A percentile compares a stretch with the other conserved stretches of the same genome.
These are phyloP conservation scores for Trichoderma asperelloides DNA, from an alignment of 495 filamentous ascomycete genomes.

Conservation along the genomic window DNA sequence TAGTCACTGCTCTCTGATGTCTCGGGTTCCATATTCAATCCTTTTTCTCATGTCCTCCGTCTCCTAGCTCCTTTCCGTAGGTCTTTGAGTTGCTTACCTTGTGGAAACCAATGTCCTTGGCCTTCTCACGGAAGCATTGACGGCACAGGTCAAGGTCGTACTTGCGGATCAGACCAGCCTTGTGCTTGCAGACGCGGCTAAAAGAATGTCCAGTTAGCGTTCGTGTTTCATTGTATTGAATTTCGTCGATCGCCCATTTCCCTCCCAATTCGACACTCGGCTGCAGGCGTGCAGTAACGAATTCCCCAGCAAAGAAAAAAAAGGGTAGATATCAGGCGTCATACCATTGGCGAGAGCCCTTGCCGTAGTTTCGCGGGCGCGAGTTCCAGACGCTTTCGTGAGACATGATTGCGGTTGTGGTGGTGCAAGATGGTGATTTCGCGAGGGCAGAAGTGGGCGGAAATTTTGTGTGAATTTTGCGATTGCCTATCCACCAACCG, in stretches of 20 bases:
- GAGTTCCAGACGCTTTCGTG: slow-evolving; percentile 99
- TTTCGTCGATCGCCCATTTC: slow-evolving; percentile 14
- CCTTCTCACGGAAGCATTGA: slow-evolving; percentile 99
- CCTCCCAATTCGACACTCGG: neutral
- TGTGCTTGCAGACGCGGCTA: slow-evolving; percentile 93
- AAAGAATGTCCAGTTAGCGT: slow-evolving; percentile 13
- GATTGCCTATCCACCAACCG: slow-evolving; percentile 1
- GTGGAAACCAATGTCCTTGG: slow-evolving; percentile 88
- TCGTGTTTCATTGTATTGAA: neutral
- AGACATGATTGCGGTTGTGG: slow-evolving; percentile 61
- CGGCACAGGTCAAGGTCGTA: slow-evolving; percentile 99
- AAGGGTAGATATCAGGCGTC: slow-evolving; percentile 17
- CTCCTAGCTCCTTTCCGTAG: neutral
- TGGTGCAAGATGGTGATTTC: slow-evolving; percentile 9
- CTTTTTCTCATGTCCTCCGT: neutral
- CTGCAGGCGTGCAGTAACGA: neutral
- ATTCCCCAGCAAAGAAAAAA: neutral
- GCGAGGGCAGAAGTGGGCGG: slow-evolving; percentile 8
- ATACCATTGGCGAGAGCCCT: slow-evolving; percentile 86
- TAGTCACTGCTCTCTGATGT: neutral
- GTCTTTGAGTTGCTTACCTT: slow-evolving; percentile 54
- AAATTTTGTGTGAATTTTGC: slow-evolving; percentile 14
- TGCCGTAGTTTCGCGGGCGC: slow-evolving; percentile 91
- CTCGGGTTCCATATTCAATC: neutral
- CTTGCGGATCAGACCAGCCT: slow-evolving; percentile 94